Percentiles rank a stretch among this genome's conserved stretches.
Evolutionary conservation across 495 filamentous ascomycete genomes (phyloP).

Genomic region (Neurospora sp.): DNA sequence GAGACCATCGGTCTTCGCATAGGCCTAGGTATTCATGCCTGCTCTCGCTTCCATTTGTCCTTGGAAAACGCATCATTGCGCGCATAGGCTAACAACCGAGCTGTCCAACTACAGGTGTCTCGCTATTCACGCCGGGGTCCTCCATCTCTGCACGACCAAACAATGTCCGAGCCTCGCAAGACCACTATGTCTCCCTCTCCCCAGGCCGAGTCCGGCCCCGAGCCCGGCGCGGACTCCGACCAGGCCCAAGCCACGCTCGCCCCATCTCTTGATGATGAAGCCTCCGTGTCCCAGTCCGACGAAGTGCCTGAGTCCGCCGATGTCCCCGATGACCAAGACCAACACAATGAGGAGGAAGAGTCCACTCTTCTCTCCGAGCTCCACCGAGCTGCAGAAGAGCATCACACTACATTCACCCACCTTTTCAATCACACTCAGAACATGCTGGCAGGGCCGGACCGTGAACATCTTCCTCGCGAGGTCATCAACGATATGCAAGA

Average conservation of each 20-base stretch:
- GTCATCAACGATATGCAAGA: no score
- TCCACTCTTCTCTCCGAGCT: background rate
- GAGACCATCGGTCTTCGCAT: background rate
- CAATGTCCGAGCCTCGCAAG: background rate
- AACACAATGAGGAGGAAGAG: background rate
- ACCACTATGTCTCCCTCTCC: background rate
- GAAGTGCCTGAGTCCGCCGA: background rate
- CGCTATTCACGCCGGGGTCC: accelerated
- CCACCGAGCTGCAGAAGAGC: no score
- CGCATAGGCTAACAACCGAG: background rate
- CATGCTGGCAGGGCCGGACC: no score
- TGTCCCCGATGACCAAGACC: background rate
- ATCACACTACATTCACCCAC: no score
- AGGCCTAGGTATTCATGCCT: background rate
- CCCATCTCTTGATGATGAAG: background rate
- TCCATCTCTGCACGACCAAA: background rate
- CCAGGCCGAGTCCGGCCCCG: background rate
- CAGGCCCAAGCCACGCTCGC: background rate
- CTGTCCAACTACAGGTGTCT: background rate
- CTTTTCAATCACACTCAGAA: no score
- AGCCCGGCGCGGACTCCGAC: background rate
- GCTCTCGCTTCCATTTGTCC: background rate
- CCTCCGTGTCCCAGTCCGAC: background rate
- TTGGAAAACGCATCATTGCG: background rate
- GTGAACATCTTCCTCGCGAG: background rate